Percentiles rank a stretch among this genome's conserved stretches.
Conservation (phyloP, 2,329 filamentous ascomycete genomes). For the Clonostachys byssicola region DNA sequence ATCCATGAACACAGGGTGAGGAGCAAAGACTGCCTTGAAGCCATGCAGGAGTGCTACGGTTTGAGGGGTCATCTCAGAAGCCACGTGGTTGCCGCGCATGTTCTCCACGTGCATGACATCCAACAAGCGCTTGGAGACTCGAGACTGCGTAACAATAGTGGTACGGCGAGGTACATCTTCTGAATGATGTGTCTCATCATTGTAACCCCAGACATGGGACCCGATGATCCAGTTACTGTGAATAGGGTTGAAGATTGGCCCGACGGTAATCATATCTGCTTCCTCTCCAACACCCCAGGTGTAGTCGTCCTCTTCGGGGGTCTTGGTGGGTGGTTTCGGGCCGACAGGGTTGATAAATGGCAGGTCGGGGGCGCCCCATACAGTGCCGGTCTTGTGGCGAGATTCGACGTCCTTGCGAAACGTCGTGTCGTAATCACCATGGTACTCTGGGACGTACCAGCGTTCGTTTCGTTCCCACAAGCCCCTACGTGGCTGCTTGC, state of each 20-base stretch:
- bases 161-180: slow-evolving; percentile 64
- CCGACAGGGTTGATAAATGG: slow-evolving; percentile 59
- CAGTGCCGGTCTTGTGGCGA: slow-evolving; percentile 41
- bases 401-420: slow-evolving; percentile 62
- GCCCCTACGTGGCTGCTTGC: slow-evolving; percentile 65
- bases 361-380: slow-evolving; percentile 64
- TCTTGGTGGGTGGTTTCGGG: slow-evolving; percentile 55
- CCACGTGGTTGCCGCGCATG: slow-evolving; percentile 68
- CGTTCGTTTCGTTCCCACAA: slow-evolving; percentile 71
- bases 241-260: slow-evolving; percentile 74
- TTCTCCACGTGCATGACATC: slow-evolving; percentile 78
- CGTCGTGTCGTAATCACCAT: slow-evolving; percentile 62
- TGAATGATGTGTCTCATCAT: slow-evolving; percentile 39
- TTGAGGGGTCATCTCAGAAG: slow-evolving; percentile 76
- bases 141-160: slow-evolving; percentile 74
- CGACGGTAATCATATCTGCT: slow-evolving; percentile 69
- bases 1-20: slow-evolving; percentile 78
- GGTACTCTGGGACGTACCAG: slow-evolving; percentile 66
- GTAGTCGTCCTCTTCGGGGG: slow-evolving; percentile 61
- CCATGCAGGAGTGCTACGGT: slow-evolving; percentile 73
- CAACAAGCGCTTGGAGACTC: slow-evolving; percentile 67
- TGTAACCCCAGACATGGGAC: slow-evolving; percentile 65
- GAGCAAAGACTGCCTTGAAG: slow-evolving; percentile 73
- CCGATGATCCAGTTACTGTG: slow-evolving; percentile 71
- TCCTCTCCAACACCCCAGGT: slow-evolving; percentile 75